Base-by-base conservation (phyloP, 2,329 filamentous ascomycete species). In the Coniochaeta prunicola region DNA sequence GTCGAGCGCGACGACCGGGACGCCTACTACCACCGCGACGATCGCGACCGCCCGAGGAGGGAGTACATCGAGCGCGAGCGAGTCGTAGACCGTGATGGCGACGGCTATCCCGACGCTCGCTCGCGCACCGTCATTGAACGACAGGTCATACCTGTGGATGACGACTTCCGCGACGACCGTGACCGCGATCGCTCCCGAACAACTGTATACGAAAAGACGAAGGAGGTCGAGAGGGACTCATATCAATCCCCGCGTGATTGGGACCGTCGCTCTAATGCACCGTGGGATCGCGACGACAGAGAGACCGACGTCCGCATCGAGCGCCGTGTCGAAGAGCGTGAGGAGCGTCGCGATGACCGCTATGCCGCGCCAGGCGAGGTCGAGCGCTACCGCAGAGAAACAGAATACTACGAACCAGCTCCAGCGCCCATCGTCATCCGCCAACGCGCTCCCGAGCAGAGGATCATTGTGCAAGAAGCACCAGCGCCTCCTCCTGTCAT, bases 371-470 rank as follows among this genome's bases (percentile, higher is more conserved):
- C 33, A 50, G 76, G 74, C 59, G 80, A 86, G 19, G 66, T 85
- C 45, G 84, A 87, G 68, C 78, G 77, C 67, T 85, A 84, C 66
- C 80, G 80, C 65, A 81, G 80, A 68, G 84, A 87, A 68, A 83
- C 82, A 2, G 84, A 87, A 64, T 87, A 85, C 68, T 87, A 81
- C 65, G 74, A 79, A 50, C 78, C 79, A 3, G 74, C 80, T 13
- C 71, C 77, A 10, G 68, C 76, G 2, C 82, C 82, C 5, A 78
- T 86, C 60, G 75, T 85, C 58, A 83, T 86, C 62, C 81, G 82
- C 57, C 79, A 82, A 64, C 76, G 78, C 56, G 76, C 78, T 1
- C 75, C 77, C 2, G 81, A 85, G 66, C 83, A 86, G 66, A 80
- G 80, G 66, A 84, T 86, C 64, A 82, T 86, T 62, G 77, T 85